A percentile compares a stretch with the other conserved stretches of the same genome.
Conservation (phyloP, 2,329 filamentous ascomycete species). For the Ilyonectria sp. region DNA sequence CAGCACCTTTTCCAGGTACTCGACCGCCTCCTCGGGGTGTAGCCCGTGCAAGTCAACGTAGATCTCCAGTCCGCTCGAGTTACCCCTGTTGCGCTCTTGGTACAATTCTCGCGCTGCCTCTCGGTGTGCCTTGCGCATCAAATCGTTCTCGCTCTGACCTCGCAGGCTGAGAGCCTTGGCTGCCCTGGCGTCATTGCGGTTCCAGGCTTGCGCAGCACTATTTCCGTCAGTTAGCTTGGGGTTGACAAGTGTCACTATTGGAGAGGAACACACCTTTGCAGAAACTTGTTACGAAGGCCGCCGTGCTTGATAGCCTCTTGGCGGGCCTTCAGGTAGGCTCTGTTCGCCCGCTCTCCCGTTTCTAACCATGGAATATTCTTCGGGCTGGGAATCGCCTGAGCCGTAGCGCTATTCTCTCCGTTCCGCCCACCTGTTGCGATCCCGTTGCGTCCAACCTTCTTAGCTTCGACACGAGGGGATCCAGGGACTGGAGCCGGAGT, state of each 20-base stretch:
- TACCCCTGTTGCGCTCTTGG: conserved; percentile 89
- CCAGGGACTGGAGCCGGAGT: conserved; percentile 84
- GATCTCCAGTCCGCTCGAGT: conserved; percentile 76
- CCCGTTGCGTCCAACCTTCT: conserved; percentile 74
- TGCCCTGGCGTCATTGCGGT: conserved; percentile 95
- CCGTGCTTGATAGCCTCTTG: conserved; percentile 98
- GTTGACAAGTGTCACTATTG: background rate
- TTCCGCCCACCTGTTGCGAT: conserved; percentile 75
- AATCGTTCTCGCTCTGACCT: conserved; percentile 95
- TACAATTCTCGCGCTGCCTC: conserved; percentile 94
- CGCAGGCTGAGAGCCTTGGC: conserved; percentile 95
- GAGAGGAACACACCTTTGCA: conserved; percentile 81
- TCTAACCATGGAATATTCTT: conserved; percentile 97
- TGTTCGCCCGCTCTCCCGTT: conserved; percentile 91
- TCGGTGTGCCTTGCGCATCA: conserved; percentile 97
- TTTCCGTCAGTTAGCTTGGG: conserved; percentile 19
- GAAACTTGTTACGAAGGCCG: conserved; percentile 94
- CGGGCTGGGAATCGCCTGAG: conserved; percentile 87
- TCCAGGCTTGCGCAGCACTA: conserved; percentile 98
- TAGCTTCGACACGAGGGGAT: conserved; percentile 71
- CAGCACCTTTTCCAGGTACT: conserved; percentile 91
- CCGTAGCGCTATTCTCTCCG: conserved; percentile 84
- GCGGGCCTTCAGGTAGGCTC: conserved; percentile 93
- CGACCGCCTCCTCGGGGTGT: conserved; percentile 97
- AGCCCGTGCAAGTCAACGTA: conserved; percentile 98